These are phyloP conservation scores for Talaromyces proteolyticus DNA, from an alignment of 495 filamentous ascomycete species.

Conservation along the genomic window DNA sequence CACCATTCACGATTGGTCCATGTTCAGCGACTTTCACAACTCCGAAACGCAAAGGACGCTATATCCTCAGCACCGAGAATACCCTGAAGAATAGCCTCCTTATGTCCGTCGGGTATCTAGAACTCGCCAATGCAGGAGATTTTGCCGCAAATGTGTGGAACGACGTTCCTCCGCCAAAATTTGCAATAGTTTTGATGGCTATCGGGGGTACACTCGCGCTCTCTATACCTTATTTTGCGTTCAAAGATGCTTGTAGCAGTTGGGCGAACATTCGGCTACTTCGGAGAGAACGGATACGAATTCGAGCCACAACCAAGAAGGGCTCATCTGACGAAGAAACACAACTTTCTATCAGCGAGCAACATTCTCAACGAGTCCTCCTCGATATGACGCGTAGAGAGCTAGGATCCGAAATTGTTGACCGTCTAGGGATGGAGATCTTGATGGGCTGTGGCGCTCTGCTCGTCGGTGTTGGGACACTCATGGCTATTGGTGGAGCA, in stretches of 20 bases:
- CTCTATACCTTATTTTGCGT: conserved; percentile 34
- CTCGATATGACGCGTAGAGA: conserved; percentile 35
- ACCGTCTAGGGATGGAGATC: conserved; percentile 42
- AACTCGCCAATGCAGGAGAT: conserved; percentile 46
- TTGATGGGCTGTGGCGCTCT: conserved; percentile 39
- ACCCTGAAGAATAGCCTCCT: conserved; percentile 42
- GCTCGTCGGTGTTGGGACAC: conserved; percentile 40
- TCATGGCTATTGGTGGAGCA: conserved; percentile 44
- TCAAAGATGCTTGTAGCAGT: conserved; percentile 34
- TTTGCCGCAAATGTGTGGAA: conserved; percentile 53
- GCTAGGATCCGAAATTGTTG: conserved; percentile 38
- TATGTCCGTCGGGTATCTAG: conserved; percentile 40
- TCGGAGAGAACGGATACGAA: conserved; percentile 23
- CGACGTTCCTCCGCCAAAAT: conserved; percentile 34
- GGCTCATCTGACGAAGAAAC: too few relatives aligned
- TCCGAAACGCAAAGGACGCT: too few relatives aligned
- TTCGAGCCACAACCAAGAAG: neutral
- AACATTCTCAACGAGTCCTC: neutral
- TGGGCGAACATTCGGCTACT: conserved; percentile 38
- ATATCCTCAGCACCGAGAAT: too few relatives aligned
- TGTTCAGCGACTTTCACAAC: too few relatives aligned
- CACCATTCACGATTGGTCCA: too few relatives aligned
- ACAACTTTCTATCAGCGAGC: neutral
- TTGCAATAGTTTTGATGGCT: conserved; percentile 41
- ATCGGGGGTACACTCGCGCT: conserved; percentile 41